Conservation (phyloP, 345 rosid species). For the Orychophragmus violaceus region DNA sequence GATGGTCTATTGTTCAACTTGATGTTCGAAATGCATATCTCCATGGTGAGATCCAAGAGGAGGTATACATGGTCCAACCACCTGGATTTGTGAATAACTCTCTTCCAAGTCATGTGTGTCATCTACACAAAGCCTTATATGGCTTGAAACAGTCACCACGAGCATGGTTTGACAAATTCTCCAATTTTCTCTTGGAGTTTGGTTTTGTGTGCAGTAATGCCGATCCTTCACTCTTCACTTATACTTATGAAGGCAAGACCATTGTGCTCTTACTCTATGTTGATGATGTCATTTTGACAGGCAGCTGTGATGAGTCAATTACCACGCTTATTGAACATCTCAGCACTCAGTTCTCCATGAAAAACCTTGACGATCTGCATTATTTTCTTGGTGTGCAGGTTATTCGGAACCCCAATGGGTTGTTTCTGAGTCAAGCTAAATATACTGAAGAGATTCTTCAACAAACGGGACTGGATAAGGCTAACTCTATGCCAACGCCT, state of each 20-base stretch:
- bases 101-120: not conserved
- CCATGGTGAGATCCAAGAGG: not conserved
- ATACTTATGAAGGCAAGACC: not conserved
- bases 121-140: not conserved
- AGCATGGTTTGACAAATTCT: not conserved
- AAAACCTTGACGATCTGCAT: not conserved
- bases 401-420: no score
- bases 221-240: not conserved
- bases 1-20: not conserved
- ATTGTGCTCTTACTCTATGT: not conserved
- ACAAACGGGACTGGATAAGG: no score
- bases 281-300: not conserved
- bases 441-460: not conserved
- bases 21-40: not conserved
- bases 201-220: not conserved
- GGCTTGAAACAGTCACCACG: not conserved
- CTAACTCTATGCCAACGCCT: not conserved
- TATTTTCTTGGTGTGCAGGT: not conserved
- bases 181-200: not conserved
- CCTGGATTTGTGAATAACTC: not conserved
- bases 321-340: not conserved
- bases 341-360: not conserved
- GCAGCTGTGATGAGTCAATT: not conserved
- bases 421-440: not conserved
- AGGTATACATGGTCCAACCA: not conserved